Evolutionary conservation across 192 early-diverging fungal genomes (phyloP).

Genomic region (Backusella sp.): DNA sequence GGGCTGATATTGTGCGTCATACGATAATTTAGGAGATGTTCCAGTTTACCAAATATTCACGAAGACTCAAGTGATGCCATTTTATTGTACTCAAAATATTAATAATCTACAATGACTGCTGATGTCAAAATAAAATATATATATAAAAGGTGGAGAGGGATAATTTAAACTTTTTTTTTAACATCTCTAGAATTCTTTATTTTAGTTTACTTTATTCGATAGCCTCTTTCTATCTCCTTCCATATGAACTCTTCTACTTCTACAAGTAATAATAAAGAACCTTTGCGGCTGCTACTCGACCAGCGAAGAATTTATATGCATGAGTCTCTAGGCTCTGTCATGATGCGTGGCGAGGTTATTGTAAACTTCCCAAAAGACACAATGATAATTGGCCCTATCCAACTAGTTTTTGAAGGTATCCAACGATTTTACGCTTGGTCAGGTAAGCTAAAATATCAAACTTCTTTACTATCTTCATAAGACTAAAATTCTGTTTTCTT

Average conservation of each 20-base stretch:
- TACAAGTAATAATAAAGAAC: conserved; percentile 9
- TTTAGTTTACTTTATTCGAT: not conserved
- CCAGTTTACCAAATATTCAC: not conserved
- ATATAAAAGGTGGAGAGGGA: not conserved
- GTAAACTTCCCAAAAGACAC: conserved; percentile 18
- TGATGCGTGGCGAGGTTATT: conserved; percentile 32
- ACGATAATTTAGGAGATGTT: not conserved
- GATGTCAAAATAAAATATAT: not conserved
- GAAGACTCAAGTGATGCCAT: not conserved
- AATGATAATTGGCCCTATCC: conserved; percentile 22
- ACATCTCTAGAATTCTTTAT: not conserved
- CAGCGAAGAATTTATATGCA: conserved; percentile 22
- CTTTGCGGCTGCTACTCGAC: conserved; percentile 15
- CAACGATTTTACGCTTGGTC: conserved; percentile 21
- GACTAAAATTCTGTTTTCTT: not conserved
- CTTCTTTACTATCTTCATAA: not conserved
- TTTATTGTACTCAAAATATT: not conserved
- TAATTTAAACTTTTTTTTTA: not conserved
- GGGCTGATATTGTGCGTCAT: not conserved
- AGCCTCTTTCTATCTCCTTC: too few relatives aligned
- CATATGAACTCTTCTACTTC: not conserved
- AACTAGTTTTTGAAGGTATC: conserved; percentile 28
- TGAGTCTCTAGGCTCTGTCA: conserved; percentile 18
- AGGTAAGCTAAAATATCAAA: not conserved
- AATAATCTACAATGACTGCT: not conserved